Evolutionary conservation across 352 stramenopile genomes (phyloP).

Genomic region (Pythium pyrilobum): DNA sequence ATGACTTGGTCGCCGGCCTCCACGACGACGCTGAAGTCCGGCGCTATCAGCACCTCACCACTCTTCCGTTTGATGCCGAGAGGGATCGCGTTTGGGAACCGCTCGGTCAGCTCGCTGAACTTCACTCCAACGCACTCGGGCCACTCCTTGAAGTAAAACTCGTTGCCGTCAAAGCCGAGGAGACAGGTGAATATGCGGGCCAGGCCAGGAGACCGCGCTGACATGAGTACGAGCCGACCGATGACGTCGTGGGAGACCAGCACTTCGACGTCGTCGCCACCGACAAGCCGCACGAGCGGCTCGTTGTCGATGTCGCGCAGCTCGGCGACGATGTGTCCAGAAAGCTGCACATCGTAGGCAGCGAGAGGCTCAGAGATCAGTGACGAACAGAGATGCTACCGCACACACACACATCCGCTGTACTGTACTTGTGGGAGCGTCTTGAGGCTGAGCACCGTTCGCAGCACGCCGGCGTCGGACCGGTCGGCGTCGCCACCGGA

Average conservation of each 20-base stretch:
- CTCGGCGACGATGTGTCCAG: constrained; percentile 83
- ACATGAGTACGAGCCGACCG: constrained; percentile 82
- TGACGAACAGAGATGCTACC: neutral
- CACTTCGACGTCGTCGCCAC: constrained; percentile 73
- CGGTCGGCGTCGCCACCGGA: constrained; percentile 70
- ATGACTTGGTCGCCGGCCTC: constrained; percentile 65
- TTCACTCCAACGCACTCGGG: constrained; percentile 63
- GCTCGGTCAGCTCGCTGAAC: constrained; percentile 60
- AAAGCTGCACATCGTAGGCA: constrained; percentile 25
- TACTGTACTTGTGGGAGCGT: constrained; percentile 44
- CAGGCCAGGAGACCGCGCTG: constrained; percentile 71
- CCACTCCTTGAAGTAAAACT: constrained; percentile 89
- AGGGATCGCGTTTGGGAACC: constrained; percentile 78
- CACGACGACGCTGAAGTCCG: constrained; percentile 26
- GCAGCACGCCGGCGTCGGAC: constrained; percentile 69
- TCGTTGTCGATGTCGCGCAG: constrained; percentile 87
- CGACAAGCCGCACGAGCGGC: constrained; percentile 69
- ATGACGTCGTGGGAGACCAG: constrained; percentile 89
- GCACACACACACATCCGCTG: neutral
- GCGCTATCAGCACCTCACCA: constrained; percentile 61
- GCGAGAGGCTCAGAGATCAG: too few relatives aligned
- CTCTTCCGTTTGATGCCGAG: constrained; percentile 64
- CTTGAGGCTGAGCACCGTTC: constrained; percentile 79
- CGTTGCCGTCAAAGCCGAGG: constrained; percentile 85
- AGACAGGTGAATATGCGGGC: constrained; percentile 58